These are phyloP conservation scores for Trifolium fragiferum DNA, from an alignment of 306 rosid species.

Conservation along the genomic window DNA sequence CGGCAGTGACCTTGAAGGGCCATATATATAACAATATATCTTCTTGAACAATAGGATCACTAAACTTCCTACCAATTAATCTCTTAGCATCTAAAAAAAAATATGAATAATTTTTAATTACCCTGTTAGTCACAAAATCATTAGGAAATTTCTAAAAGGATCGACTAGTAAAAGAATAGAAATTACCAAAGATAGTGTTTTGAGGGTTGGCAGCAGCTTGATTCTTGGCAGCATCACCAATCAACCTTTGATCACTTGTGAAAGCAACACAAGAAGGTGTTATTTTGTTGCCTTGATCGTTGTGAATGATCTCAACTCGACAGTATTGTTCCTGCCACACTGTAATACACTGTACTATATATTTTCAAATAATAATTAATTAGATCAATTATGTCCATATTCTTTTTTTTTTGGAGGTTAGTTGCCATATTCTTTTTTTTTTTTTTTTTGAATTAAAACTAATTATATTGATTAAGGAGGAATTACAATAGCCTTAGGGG, in stretches of 20 bases:
- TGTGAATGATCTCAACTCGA: constrained; percentile 36
- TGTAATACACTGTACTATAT: no score
- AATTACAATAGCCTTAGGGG: no score
- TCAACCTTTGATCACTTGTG: background rate
- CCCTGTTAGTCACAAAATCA: no score
- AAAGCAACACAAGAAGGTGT: constrained; percentile 36
- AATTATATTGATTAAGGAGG: no score
- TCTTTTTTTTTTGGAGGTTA: no score
- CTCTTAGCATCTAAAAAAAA: constrained; percentile 8
- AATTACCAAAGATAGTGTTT: constrained; percentile 39
- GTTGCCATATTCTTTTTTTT: no score
- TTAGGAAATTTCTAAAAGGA: no score
- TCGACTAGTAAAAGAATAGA: background rate
- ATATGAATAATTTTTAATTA: no score
- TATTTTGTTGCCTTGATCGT: constrained; percentile 30
- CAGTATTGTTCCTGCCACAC: constrained; percentile 21
- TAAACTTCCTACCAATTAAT: constrained; percentile 15
- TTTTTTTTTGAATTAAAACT: no score
- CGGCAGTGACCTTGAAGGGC: background rate
- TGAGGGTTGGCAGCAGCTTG: constrained; percentile 22
- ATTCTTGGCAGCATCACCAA: constrained; percentile 38
- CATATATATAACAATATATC: background rate
- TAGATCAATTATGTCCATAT: no score
- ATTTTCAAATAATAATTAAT: no score
- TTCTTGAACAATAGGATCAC: background rate